A percentile compares a stretch with the other conserved stretches of the same genome.
Conservation (phyloP, 192 early-diverging fungal species). For the Backusella parvicylindrica region DNA sequence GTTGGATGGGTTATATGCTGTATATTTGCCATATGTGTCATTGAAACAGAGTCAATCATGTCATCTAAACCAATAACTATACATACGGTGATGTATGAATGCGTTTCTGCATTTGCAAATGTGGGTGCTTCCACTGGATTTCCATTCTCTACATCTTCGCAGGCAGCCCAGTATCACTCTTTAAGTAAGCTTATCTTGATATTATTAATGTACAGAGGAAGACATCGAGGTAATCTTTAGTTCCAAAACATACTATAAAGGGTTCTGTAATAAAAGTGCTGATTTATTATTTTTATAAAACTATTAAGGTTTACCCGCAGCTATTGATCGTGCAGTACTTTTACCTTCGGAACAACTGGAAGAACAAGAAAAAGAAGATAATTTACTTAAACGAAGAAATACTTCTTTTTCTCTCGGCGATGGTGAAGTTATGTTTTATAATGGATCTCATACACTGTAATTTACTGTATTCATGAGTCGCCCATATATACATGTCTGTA, state of each 20-base stretch:
- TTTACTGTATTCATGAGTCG: conserved; percentile 8
- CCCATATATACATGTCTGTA: not conserved
- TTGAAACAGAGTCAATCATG: conserved; percentile 27
- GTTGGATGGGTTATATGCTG: conserved; percentile 31
- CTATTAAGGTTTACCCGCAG: conserved; percentile 24
- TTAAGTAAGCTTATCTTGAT: conserved; percentile 33
- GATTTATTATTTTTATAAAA: not conserved
- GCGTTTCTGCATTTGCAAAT: conserved; percentile 35
- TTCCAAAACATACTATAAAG: not conserved
- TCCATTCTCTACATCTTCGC: conserved; percentile 19
- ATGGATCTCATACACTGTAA: conserved; percentile 16
- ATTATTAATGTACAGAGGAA: conserved; percentile 29
- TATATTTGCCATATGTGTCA: conserved; percentile 25
- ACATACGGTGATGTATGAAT: conserved; percentile 30
- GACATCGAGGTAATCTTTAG: conserved; percentile 27
- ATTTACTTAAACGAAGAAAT: conserved; percentile 13
- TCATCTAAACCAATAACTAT: conserved; percentile 23
- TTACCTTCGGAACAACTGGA: conserved; percentile 33
- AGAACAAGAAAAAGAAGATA: conserved; percentile 17
- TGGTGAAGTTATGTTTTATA: conserved; percentile 1
- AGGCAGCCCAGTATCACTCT: conserved; percentile 18
- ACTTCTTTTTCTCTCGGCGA: not conserved
- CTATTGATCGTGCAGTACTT: conserved; percentile 36
- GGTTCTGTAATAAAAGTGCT: not conserved
- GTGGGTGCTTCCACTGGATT: conserved; percentile 30